Base-by-base conservation (phyloP, 1,139 yeast genomes). In the Scheffersomyces insectosa region DNA sequence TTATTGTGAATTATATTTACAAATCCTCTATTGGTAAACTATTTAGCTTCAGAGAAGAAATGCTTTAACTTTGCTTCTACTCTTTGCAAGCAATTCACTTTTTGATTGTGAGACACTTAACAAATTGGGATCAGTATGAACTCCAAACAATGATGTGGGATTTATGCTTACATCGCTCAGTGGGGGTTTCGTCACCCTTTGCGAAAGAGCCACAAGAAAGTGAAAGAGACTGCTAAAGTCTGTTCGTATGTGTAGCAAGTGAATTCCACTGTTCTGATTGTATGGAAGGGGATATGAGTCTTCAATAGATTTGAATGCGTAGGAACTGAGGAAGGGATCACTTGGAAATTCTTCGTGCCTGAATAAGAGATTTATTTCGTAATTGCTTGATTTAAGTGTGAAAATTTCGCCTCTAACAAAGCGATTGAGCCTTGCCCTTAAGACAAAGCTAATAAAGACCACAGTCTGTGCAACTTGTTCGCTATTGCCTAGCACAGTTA, bases 331-430 rank as follows among this genome's bases (percentile, higher is more conserved):
- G 34, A 31, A 31, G 11, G 15, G 15, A 31, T 31, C 34, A 8
- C 20, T 10, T 5, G 34, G 34, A 31, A 14, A 31, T 30, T n/a
- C 37, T 7, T 34, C 39, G 5, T 20, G 28, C 2, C 40, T 33
- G 11, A 43, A 28, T 16, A 52, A 41, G 12, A 51, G 6, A 10
- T 27, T 48, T 7, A 59, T 32, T 13, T 48, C 48, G 44, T 65
- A 70, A 43, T 59, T 61, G 8, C 56, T 42, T 1, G 75, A 67
- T 42, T 70, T 70, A 36, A 72, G 59, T 0, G 71, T 68, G 42
- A 55, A 57, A 9, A 44, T 33, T 34, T 59, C 62, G 14, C 43
- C 40, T 12, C 52, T 43, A 20, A 51, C 40, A 27, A 62, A 40
- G 39, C 63, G 62, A 49, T 69, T 68, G 28, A 67, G 40, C 30